These are phyloP conservation scores for Plantago major DNA, from an alignment of 257 asterid genomes.

Conservation along the genomic window DNA sequence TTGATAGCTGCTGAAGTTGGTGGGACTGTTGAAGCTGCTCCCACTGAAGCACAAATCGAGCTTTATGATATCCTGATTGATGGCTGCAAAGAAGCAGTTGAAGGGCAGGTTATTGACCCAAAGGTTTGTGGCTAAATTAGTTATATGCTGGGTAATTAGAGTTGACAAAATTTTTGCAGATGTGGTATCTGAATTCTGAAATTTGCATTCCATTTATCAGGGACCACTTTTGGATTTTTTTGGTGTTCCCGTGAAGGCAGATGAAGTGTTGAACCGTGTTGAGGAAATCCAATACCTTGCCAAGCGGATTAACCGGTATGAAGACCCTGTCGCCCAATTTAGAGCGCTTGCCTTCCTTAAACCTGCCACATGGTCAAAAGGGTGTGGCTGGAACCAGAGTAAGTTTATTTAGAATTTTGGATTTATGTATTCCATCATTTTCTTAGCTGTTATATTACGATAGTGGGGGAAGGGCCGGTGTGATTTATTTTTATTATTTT, in stretches of 20 bases:
- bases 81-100: constrained; percentile 87
- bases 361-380: constrained; percentile 98
- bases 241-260: constrained; percentile 98
- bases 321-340: constrained; percentile 84
- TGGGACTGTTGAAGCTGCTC: constrained; percentile 88
- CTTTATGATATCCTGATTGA: constrained; percentile 87
- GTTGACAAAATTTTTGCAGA: constrained; percentile 7
- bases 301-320: constrained; percentile 82
- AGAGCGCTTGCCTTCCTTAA: constrained; percentile 76
- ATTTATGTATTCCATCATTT: constrained; percentile 1
- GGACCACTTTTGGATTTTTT: constrained; percentile 95
- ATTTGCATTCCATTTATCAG: constrained; percentile 31
- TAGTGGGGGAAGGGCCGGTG: not conserved
- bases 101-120: constrained; percentile 63
- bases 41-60: constrained; percentile 90
- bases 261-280: constrained; percentile 79
- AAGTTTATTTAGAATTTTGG: constrained; percentile 29
- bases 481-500: not conserved
- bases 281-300: constrained; percentile 96
- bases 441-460: not conserved
- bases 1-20: constrained; percentile 90
- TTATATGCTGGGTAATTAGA: constrained; percentile 9
- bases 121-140: constrained; percentile 47
- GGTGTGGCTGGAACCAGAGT: constrained; percentile 99
- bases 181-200: constrained; percentile 28